phyloP scores from a whole-genome alignment of 2,329 filamentous ascomycete genomes.

The Cryphonectria parasitica region DNA sequence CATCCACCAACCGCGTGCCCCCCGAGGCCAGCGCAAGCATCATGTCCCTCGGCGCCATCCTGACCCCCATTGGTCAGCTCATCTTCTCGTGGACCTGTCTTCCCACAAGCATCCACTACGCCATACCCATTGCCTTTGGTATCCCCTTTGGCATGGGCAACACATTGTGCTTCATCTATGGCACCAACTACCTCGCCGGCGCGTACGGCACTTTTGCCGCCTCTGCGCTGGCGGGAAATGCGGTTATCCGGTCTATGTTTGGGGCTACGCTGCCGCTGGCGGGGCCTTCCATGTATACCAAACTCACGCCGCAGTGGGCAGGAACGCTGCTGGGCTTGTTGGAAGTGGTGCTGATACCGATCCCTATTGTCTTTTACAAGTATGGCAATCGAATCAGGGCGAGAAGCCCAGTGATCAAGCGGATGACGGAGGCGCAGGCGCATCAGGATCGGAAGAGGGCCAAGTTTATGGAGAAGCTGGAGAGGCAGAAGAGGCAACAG shows the following conservation, averaged over 20 bases:
- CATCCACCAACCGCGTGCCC: constrained; percentile 70
- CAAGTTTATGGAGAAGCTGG: constrained; percentile 28
- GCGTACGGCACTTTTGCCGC: constrained; percentile 79
- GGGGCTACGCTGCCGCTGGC: constrained; percentile 74
- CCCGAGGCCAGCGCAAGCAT: constrained; percentile 83
- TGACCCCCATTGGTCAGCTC: constrained; percentile 78
- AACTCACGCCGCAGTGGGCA: constrained; percentile 73
- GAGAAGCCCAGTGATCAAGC: constrained; percentile 48
- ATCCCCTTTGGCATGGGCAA: constrained; percentile 79
- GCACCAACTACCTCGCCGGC: constrained; percentile 73
- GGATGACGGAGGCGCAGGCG: constrained; percentile 46
- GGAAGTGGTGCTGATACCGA: constrained; percentile 72
- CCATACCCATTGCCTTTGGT: constrained; percentile 73
- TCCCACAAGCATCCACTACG: constrained; percentile 77
- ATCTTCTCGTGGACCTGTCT: constrained; percentile 89
- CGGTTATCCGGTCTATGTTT: constrained; percentile 68
- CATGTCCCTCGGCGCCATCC: constrained; percentile 75
- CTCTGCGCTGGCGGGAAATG: constrained; percentile 75
- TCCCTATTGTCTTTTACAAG: constrained; percentile 73
- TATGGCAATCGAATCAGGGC: constrained; percentile 55
- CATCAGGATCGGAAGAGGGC: constrained; percentile 40
- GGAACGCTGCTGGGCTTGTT: constrained; percentile 72
- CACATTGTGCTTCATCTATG: constrained; percentile 76
- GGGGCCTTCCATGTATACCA: constrained; percentile 69
- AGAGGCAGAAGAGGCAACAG: constrained; percentile 30